Percentiles rank a stretch among this genome's conserved stretches.
Conservation (phyloP, 176 grass and related monocot genomes). For the Eleusine coracana region DNA sequence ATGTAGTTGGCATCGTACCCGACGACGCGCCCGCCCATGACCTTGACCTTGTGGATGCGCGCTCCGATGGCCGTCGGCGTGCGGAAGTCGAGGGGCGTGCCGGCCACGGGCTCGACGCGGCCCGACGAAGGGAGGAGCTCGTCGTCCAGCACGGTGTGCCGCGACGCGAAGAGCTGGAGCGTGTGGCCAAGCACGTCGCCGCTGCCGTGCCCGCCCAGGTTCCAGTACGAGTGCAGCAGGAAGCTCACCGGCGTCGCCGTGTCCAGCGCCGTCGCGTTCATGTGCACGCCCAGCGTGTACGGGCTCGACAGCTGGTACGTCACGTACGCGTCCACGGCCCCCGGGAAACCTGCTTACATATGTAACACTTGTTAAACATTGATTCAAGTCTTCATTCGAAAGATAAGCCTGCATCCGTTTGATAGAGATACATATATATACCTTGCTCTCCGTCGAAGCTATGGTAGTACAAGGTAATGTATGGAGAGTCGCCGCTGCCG, state of each 20-base stretch:
- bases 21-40: slow-evolving; percentile 37
- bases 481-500: slow-evolving; percentile 51
- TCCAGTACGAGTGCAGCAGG: slow-evolving; percentile 72
- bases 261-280: slow-evolving; percentile 54
- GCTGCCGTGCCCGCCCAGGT: slow-evolving; percentile 66
- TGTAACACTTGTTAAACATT: too few species aligned
- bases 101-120: slow-evolving; percentile 43
- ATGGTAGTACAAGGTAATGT: slow-evolving; percentile 69
- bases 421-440: too few species aligned
- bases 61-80: slow-evolving; percentile 49
- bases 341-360: slow-evolving; percentile 52
- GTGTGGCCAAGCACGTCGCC: slow-evolving; percentile 66
- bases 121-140: slow-evolving; percentile 73
- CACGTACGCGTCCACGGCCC: slow-evolving; percentile 69
- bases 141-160: slow-evolving; percentile 46
- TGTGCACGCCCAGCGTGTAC: slow-evolving; percentile 57
- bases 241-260: slow-evolving; percentile 84
- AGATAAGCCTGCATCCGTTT: too few species aligned
- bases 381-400: too few species aligned
- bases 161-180: slow-evolving; percentile 66
- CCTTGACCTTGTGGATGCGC: slow-evolving; percentile 54
- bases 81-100: slow-evolving; percentile 74
- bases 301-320: slow-evolving; percentile 66
- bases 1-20: slow-evolving; percentile 86
- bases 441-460: slow-evolving; percentile 85